Percentiles rank a stretch among this genome's conserved stretches.
phyloP scores from a whole-genome alignment of 2,329 filamentous ascomycete species.

The Aspergillus nomiae region DNA sequence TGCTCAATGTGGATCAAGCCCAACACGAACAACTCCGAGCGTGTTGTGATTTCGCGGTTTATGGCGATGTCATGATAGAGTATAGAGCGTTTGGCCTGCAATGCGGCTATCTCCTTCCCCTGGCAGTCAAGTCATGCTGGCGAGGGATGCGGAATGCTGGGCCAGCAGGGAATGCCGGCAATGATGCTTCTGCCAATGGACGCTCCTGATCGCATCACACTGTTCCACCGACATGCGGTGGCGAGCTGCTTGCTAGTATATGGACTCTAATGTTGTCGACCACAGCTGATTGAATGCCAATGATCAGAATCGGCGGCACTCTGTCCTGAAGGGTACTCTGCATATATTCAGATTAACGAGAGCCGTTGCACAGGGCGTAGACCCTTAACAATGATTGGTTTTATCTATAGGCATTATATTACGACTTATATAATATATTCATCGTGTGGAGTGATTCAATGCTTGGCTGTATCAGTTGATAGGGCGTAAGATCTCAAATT shows the following conservation, averaged over 20 bases:
- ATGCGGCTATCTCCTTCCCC: neutral
- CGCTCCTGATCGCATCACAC: neutral
- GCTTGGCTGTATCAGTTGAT: neutral
- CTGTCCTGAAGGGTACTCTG: too few relatives aligned
- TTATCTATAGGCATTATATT: neutral
- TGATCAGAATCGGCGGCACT: neutral
- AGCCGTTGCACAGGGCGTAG: neutral
- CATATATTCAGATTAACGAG: neutral
- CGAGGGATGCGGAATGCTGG: constrained; percentile 24
- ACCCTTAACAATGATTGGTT: neutral
- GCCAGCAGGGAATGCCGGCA: neutral
- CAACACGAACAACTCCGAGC: neutral
- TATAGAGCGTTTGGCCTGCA: neutral
- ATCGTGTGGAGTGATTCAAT: neutral
- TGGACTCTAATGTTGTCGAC: neutral
- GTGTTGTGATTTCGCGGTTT: neutral
- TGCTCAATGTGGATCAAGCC: neutral
- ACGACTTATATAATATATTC: neutral
- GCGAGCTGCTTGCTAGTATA: neutral
- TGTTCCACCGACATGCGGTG: neutral
- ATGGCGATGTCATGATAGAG: neutral
- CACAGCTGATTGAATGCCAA: neutral
- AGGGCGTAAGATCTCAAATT: neutral
- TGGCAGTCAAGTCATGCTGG: constrained; percentile 16
- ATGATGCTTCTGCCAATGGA: neutral